Evolutionary conservation across 2,329 filamentous ascomycete genomes (phyloP).

Genomic region (Trichoderma breve): DNA sequence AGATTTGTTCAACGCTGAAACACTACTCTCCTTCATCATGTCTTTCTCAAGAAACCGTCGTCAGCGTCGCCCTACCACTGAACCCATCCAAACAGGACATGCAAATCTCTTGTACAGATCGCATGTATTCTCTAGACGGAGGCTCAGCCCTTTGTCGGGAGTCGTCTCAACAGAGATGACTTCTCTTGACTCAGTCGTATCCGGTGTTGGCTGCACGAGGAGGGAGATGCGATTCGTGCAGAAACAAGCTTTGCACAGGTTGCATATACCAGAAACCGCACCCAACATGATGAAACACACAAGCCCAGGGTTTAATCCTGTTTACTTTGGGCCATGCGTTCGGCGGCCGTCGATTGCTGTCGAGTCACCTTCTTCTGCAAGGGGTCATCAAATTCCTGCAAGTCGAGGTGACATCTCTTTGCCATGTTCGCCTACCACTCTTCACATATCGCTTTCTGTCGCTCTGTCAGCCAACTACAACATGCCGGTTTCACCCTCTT

Average conservation of each 20-base stretch:
- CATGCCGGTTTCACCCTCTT: background rate
- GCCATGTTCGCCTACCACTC: background rate
- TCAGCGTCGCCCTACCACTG: background rate
- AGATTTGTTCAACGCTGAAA: background rate
- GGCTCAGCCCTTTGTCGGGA: background rate
- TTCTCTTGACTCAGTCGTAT: background rate
- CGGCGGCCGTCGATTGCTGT: background rate
- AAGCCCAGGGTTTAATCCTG: background rate
- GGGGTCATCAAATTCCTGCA: background rate
- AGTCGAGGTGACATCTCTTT: background rate
- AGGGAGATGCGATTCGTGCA: background rate
- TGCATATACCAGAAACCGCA: background rate
- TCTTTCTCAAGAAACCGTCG: background rate
- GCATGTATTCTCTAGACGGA: background rate
- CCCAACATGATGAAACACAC: background rate
- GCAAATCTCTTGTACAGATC: background rate
- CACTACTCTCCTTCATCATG: background rate
- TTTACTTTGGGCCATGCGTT: background rate
- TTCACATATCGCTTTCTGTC: background rate
- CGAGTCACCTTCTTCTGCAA: background rate
- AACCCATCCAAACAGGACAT: conserved; percentile 4
- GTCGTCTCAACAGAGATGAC: background rate
- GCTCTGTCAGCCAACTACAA: background rate
- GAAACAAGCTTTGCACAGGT: background rate
- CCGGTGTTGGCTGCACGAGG: background rate